Percentiles rank a stretch among this genome's conserved stretches.
Evolutionary conservation across 106 monocot species (phyloP).

Genomic region (Cymbidium sinense): DNA sequence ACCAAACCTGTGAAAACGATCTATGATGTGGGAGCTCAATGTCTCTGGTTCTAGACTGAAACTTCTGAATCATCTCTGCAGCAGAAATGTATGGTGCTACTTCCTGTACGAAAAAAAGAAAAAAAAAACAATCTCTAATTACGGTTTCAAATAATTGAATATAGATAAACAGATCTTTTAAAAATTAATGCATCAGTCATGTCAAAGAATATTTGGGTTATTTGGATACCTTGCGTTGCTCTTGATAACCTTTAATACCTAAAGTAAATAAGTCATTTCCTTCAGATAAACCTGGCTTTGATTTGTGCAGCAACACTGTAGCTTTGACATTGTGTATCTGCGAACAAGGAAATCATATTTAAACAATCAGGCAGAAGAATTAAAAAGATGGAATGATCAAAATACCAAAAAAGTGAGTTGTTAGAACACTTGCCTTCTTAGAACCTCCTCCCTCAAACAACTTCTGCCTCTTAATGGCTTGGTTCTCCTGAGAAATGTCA

Average conservation of each 20-base stretch:
- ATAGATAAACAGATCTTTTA: background rate
- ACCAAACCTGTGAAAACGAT: conserved; percentile 40
- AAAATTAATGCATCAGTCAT: background rate
- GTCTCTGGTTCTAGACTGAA: conserved; percentile 70
- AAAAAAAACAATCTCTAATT: conserved; percentile 8
- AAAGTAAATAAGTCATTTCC: conserved; percentile 22
- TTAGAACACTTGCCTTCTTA: conserved; percentile 38
- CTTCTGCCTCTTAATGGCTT: conserved; percentile 84
- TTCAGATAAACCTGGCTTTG: conserved; percentile 32
- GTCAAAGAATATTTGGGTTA: background rate
- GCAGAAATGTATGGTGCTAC: conserved; percentile 28
- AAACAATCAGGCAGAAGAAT: background rate
- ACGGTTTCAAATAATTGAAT: background rate
- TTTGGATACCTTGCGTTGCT: conserved; percentile 2
- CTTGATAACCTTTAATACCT: conserved; percentile 12
- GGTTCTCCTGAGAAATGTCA: conserved; percentile 79
- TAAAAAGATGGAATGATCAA: background rate
- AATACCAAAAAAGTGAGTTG: background rate
- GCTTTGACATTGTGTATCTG: conserved; percentile 78
- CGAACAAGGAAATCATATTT: background rate
- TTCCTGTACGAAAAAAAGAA: conserved; percentile 1
- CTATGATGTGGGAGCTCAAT: conserved; percentile 37
- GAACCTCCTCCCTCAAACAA: conserved; percentile 54
- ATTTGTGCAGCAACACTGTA: conserved; percentile 63
- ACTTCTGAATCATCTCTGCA: conserved; percentile 73